Base-by-base conservation (phyloP, 2,329 filamentous ascomycete genomes). In the Fusarium sp. region DNA sequence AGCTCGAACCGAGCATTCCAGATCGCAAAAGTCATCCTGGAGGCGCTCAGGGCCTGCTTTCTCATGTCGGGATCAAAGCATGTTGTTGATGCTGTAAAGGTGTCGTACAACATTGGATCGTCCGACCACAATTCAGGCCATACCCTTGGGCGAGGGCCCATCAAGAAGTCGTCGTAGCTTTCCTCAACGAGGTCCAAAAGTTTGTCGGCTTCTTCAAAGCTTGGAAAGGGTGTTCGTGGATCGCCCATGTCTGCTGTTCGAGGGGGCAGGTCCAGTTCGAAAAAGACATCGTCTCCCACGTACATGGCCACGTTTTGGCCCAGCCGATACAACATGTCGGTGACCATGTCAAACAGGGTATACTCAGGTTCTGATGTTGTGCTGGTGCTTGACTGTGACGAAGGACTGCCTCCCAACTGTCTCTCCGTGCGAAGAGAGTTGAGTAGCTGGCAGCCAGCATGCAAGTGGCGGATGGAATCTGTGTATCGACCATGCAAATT, bases 401-500 rank as follows among this genome's bases (percentile, higher is more conserved):
- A 46, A 10, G 50, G 47, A 10, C 5, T 4, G 1, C 7, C 4
- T 7, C 27, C 37, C 3, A 18, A 11, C 39, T 54, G 13, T 16
- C 31, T 36, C 9, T 56, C 41, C 12, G 40, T 27, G 3, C 43
- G 56, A 2, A 65, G 55, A 3, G 66, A 66, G 11, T 56, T 52
- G 47, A 73, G 43, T 4, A 75, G 60, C 2, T 59, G 54, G 6
- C 57, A 59, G 2, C 70, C 73, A 15, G 72, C 66, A n/a, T 63
- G 65, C 8, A 74, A 28, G 18, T 75, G 73, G 6, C 72, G 65
- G 1, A 73, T 46, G 7, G 73, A 62, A 13, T 74, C 72, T n/a
- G 70, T 51, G 10, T 72, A 70, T 2, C 73, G 73, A 1, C 66
- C 64, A 11, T 68, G 53, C 3, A 75, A 46, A 18, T 65, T 73